A percentile compares a stretch with the other conserved stretches of the same genome.
phyloP scores from a whole-genome alignment of 306 rosid species.

The Geum urbanum region DNA sequence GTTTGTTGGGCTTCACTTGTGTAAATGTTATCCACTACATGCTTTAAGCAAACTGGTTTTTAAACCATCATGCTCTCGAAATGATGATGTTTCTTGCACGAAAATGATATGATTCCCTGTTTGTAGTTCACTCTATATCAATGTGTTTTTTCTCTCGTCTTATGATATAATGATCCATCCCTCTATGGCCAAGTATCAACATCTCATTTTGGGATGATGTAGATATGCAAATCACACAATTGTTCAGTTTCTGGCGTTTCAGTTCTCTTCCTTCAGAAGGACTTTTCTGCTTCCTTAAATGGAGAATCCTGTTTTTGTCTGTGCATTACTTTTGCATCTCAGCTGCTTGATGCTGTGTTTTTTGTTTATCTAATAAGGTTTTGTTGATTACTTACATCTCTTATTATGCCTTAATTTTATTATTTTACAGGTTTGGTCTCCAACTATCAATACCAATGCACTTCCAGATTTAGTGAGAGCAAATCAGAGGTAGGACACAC shows the following conservation, averaged over 20 bases:
- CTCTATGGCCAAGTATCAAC: background rate
- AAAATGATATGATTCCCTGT: background rate
- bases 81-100: background rate
- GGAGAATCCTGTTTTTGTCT: background rate
- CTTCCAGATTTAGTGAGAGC: conserved; percentile 7
- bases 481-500: conserved; percentile 15
- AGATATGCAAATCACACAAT: background rate
- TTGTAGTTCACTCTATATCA: background rate
- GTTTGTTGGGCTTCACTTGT: background rate
- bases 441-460: too few species aligned
- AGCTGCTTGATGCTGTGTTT: background rate
- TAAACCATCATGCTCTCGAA: background rate
- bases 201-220: background rate
- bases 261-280: background rate
- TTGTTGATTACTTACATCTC: background rate
- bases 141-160: background rate
- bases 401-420: background rate
- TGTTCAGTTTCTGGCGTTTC: too few species aligned
- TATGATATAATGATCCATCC: background rate
- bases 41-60: background rate
- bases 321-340: background rate
- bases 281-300: background rate
- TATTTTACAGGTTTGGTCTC: conserved; percentile 18
- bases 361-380: background rate
- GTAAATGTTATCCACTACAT: background rate